A percentile compares a stretch with the other conserved stretches of the same genome.
phyloP scores from a whole-genome alignment of 2,329 filamentous ascomycete genomes.

The Aspergillus sp. region DNA sequence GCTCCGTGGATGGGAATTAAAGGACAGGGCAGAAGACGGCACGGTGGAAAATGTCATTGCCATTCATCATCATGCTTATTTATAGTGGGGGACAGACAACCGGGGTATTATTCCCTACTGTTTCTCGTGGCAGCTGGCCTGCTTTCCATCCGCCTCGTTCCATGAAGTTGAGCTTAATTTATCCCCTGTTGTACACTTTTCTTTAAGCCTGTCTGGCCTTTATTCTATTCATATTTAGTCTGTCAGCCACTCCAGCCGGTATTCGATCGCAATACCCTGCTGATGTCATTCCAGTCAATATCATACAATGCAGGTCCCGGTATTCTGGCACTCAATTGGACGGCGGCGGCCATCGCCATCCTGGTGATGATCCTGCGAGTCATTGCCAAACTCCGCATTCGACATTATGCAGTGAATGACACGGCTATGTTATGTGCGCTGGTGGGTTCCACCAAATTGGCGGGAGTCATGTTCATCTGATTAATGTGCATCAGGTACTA shows the following conservation, averaged over 20 bases:
- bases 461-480: no score
- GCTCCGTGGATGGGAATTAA: background rate
- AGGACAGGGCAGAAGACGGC: background rate
- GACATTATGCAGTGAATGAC: slow-evolving; percentile 14
- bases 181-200: background rate
- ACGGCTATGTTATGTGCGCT: slow-evolving; percentile 14
- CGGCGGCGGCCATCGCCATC: slow-evolving; percentile 6
- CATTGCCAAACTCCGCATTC: slow-evolving; percentile 14
- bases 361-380: slow-evolving; percentile 7
- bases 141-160: background rate
- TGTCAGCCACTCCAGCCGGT: background rate
- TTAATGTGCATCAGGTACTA: background rate
- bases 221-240: no score
- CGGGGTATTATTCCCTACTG: background rate
- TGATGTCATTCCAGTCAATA: background rate
- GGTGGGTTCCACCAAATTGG: background rate
- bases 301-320: slow-evolving; percentile 1
- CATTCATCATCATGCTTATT: background rate
- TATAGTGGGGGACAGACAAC: background rate
- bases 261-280: background rate
- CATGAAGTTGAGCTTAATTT: background rate
- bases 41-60: background rate
- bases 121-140: background rate
- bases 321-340: slow-evolving; percentile 2
- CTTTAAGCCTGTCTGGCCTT: background rate